phyloP scores from a whole-genome alignment of 2,329 filamentous ascomycete genomes.

The Rachicladosporium sp. region DNA sequence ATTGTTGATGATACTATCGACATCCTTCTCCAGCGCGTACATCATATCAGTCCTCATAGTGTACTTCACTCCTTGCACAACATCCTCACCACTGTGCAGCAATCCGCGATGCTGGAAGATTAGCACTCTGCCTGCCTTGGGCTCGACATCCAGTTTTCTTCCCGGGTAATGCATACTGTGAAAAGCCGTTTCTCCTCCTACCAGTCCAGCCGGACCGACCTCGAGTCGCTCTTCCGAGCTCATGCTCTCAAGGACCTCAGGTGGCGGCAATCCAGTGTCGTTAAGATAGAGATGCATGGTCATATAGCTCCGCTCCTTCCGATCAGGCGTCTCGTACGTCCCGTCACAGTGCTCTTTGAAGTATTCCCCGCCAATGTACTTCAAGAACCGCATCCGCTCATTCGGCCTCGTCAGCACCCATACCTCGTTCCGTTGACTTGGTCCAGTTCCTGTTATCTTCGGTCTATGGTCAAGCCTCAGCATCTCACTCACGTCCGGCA shows the following conservation, averaged over 20 bases:
- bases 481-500: slow-evolving; percentile 38
- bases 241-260: slow-evolving; percentile 10
- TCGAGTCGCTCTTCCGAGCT: slow-evolving; percentile 16
- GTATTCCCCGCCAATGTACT: slow-evolving; percentile 59
- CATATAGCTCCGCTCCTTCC: slow-evolving; percentile 38
- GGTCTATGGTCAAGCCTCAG: slow-evolving; percentile 24
- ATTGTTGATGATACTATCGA: too few species aligned
- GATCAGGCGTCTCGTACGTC: slow-evolving; percentile 45
- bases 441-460: slow-evolving; percentile 34
- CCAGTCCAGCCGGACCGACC: slow-evolving; percentile 19
- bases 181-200: slow-evolving; percentile 45
- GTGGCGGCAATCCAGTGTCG: slow-evolving; percentile 6
- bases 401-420: slow-evolving; percentile 45
- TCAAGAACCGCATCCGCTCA: slow-evolving; percentile 62
- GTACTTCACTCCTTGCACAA: slow-evolving; percentile 41
- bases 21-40: slow-evolving; percentile 23
- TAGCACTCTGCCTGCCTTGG: slow-evolving; percentile 40
- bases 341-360: slow-evolving; percentile 64
- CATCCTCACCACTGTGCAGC: slow-evolving; percentile 44
- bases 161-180: slow-evolving; percentile 19
- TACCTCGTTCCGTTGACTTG: slow-evolving; percentile 30
- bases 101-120: slow-evolving; percentile 44
- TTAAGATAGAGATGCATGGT: slow-evolving; percentile 43
- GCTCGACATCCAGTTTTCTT: slow-evolving; percentile 31
- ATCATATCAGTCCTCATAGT: slow-evolving; percentile 46